Evolutionary conservation across 2,329 filamentous ascomycete genomes (phyloP), one percentile per base, ranked within the genome.

Genomic region (Venturia nashicola): DNA sequence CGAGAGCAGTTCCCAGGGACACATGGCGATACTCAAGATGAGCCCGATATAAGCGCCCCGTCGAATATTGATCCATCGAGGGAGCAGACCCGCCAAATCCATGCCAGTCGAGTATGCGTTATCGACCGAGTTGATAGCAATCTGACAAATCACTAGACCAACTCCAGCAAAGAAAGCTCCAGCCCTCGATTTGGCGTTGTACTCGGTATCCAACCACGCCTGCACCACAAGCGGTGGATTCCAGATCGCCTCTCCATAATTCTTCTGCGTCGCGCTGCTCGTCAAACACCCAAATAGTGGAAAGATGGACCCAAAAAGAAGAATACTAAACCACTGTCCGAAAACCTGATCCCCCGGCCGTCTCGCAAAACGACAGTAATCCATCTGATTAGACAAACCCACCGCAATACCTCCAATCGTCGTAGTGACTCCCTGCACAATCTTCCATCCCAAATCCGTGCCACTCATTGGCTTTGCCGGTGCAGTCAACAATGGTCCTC

Each of bases 61-160:
- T 5, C 81, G 73, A 65, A 84, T 84, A 69, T 83, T 83, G 71
- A 85, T 78, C 66, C 78, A 83, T 51, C 74, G 75, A 0, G 82
- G 81, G 64, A 78, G 78, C 0, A 83, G 70, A 0, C 77, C 79
- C 0, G 82, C 77, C 60, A 84, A 72, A 67, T 85, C 83, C 75
- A 85, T 83, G 6, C 82, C 82, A 14, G 34, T 27, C 11, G 42
- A 46, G 43, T 46, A 46, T 2, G 44, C 60, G n/a, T 44, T 62
- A 43, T 43, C 60, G 2, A 76, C 75, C 0, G 44, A 42, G 43
- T 44, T 46, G 39, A 62, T 62, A 5, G 76, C 78, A 27, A 82
- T 71, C 66, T 80, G 78, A 12, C 74, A 77, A 1, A 78, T 71
- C 1, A 80, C 73, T 1, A 81, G 71, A 0, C 76, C 78, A 8